Evolutionary conservation across 495 filamentous ascomycete genomes (phyloP).

Genomic region (Collariella sp.): DNA sequence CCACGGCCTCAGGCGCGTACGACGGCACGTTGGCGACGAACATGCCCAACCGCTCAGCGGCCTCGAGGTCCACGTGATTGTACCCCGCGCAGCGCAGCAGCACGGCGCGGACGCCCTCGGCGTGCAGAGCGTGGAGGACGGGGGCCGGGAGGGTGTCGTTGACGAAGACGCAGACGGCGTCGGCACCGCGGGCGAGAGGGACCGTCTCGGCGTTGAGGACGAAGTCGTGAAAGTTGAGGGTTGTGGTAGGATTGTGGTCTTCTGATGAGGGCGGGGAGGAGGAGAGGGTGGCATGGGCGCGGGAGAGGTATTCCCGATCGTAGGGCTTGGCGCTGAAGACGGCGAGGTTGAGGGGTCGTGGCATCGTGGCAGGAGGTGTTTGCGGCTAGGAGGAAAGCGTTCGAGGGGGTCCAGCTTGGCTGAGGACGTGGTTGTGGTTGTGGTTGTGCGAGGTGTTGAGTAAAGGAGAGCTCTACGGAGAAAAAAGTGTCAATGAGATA

Average conservation of each 20-base stretch:
- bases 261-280: not conserved
- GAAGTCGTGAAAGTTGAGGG: constrained; percentile 48
- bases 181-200: constrained; percentile 42
- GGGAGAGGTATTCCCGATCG: constrained; percentile 45
- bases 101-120: constrained; percentile 44
- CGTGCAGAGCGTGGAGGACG: constrained; percentile 45
- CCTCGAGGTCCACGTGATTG: constrained; percentile 56
- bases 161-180: constrained; percentile 63
- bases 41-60: constrained; percentile 48
- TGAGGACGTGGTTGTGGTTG: too few relatives aligned
- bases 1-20: constrained; percentile 64
- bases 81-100: constrained; percentile 63
- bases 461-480: too few relatives aligned
- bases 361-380: too few relatives aligned
- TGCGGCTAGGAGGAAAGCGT: too few relatives aligned
- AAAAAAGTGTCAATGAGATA: too few relatives aligned
- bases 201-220: constrained; percentile 49
- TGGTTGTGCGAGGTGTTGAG: too few relatives aligned
- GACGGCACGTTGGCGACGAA: constrained; percentile 60
- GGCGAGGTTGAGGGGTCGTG: constrained; percentile 41
- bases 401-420: too few relatives aligned
- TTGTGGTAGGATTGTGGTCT: constrained; percentile 16
- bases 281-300: constrained; percentile 19
- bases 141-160: constrained; percentile 50
- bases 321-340: constrained; percentile 58